Percentiles rank a stretch among this genome's conserved stretches.
Evolutionary conservation across 257 asterid species (phyloP).

Genomic region (Rehmannia glutinosa): DNA sequence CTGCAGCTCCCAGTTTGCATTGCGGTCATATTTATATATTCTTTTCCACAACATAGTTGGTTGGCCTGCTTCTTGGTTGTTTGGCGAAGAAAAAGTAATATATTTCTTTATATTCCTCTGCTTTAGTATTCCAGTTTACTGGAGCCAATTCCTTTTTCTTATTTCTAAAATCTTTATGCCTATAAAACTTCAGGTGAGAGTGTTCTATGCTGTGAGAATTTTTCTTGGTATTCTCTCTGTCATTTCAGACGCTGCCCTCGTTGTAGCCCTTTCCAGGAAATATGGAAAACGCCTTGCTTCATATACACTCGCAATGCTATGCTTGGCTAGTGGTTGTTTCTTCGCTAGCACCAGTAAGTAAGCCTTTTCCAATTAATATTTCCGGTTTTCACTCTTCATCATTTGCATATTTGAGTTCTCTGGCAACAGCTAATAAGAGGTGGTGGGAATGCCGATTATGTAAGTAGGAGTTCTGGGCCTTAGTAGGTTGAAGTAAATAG

Average conservation of each 20-base stretch:
- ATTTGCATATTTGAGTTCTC: constrained; percentile 7
- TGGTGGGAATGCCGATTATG: neutral
- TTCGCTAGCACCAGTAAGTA: constrained; percentile 94
- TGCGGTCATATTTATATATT: constrained; percentile 80
- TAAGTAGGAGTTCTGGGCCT: neutral
- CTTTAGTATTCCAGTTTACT: neutral
- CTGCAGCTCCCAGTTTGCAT: constrained; percentile 85
- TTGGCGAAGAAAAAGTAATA: constrained; percentile 83
- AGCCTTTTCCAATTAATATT: neutral
- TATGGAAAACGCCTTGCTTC: constrained; percentile 95
- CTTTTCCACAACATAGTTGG: constrained; percentile 81
- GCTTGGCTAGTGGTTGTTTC: constrained; percentile 98
- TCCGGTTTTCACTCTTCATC: neutral
- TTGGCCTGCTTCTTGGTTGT: constrained; percentile 92
- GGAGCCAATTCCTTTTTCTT: neutral
- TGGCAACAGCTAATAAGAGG: neutral
- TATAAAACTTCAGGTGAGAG: constrained; percentile 64
- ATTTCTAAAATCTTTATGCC: constrained; percentile 18
- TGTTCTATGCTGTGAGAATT: constrained; percentile 81
- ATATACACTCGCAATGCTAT: constrained; percentile 91
- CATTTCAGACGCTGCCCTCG: constrained; percentile 79
- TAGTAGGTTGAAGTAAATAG: neutral
- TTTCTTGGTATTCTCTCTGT: constrained; percentile 80
- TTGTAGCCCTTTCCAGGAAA: constrained; percentile 88
- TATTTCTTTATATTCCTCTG: neutral